Conservation (phyloP, 192 early-diverging fungal genomes). For the Backusella liffmaniae region DNA sequence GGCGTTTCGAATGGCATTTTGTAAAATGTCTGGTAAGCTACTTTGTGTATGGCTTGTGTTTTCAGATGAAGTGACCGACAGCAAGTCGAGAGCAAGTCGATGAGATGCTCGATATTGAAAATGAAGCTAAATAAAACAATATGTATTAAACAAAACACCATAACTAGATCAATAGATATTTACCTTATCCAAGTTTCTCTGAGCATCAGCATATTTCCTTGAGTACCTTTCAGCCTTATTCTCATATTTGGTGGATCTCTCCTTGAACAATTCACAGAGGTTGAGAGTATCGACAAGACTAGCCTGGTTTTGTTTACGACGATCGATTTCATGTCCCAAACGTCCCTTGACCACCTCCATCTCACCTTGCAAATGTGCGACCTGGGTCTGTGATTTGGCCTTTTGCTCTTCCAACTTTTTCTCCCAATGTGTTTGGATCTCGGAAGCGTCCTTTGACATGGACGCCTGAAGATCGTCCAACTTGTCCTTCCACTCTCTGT, state of each 20-base stretch:
- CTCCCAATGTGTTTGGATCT: constrained; percentile 13
- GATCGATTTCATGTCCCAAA: constrained; percentile 6
- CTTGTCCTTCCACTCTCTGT: constrained; percentile 12
- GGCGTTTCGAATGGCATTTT: not conserved
- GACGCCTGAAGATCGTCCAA: constrained; percentile 8
- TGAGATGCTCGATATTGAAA: not conserved
- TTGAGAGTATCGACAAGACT: not conserved
- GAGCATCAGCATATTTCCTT: not conserved
- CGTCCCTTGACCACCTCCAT: constrained; percentile 16
- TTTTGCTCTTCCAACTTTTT: not conserved
- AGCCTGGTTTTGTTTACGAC: not conserved
- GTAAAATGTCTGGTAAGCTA: constrained; percentile 12
- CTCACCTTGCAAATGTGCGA: not conserved
- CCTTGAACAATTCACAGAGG: not conserved
- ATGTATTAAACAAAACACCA: not conserved
- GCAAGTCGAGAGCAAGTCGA: not conserved
- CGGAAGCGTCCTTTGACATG: constrained; percentile 12
- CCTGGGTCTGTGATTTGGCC: not conserved
- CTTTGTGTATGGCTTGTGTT: not conserved
- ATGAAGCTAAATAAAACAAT: not conserved
- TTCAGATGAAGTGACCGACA: not conserved
- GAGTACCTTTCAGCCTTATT: not conserved
- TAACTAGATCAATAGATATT: too few species aligned
- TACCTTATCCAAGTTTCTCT: constrained; percentile 3
- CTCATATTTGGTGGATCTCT: not conserved